Evolutionary conservation across 768 basidiomycete genomes (phyloP), one percentile per base, ranked within the genome.

Genomic region (Phaeolepiota aurea): DNA sequence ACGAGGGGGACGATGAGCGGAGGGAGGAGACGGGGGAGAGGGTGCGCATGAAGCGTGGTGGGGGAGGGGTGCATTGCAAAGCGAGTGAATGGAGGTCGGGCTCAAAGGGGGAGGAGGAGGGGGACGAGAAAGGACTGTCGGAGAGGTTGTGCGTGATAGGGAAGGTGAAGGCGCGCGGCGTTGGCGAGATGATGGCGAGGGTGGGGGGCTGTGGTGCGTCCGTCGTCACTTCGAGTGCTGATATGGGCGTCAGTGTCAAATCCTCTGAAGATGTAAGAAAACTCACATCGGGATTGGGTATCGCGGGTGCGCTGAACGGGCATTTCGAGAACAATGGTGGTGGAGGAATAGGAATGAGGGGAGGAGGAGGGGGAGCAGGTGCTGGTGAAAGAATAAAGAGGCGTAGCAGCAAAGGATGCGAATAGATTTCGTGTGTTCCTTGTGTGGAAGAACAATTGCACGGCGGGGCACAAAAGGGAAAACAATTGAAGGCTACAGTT

Each of bases 131-230:
- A 61, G 77, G 78, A 66, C 71, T 75, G 77, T 84, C 72, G 65
- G 76, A 36, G 64, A 82, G 70, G 64, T 64, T 66, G 69, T 79
- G 65, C 54, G 66, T 49, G 37, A 67, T 55, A 53, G 84, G 82
- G 70, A 82, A 82, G 41, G 75, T 71, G 60, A 80, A 79, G 53
- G 79, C 74, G 64, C 79, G 78, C 54, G 80, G 80, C 52, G 79
- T 82, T 11, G 80, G 80, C 38, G 79, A 76, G 54, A 81, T 68
- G 66, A 83, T 77, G 49, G 71, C 61, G 35, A 81, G 59, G 20
- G 73, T 63, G 13, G 79, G 74, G 39, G 71, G 63, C 47, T 68
- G 67, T 18, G 68, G 67, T 52, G 33, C 33, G 33, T 35, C 33
- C 18, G 33, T 35, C 7, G 33, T 35, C 33, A 35, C 33, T 35